These are phyloP conservation scores for Aureobasidium sp. DNA, from an alignment of 2,329 filamentous ascomycete species.

Conservation along the genomic window DNA sequence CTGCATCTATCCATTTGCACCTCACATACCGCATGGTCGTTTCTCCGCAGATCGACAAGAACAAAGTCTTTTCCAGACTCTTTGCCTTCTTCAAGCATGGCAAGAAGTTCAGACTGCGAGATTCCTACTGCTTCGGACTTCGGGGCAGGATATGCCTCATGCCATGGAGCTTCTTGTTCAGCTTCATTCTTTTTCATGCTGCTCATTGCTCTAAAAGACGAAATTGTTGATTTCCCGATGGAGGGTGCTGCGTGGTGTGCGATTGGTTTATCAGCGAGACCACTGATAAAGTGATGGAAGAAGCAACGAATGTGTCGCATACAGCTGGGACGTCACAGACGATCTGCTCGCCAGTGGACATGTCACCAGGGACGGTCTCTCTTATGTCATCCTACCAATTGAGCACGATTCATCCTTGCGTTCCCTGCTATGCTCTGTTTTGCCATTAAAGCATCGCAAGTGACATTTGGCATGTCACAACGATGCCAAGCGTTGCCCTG, in stretches of 20 bases:
- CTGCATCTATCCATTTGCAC: background rate
- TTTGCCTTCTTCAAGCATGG: background rate
- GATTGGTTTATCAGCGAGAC: background rate
- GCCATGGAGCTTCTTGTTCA: background rate
- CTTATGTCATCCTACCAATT: no score
- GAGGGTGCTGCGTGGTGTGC: background rate
- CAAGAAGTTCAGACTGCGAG: background rate
- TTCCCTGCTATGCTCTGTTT: no score
- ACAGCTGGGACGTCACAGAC: background rate
- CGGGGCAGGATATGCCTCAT: background rate
- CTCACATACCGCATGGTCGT: background rate
- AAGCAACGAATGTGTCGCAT: background rate
- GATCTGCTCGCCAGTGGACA: no score
- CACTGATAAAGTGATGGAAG: background rate
- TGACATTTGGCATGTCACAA: no score
- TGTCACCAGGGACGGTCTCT: no score
- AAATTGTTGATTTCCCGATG: background rate
- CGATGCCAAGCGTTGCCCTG: no score
- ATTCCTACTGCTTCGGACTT: background rate
- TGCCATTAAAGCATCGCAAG: no score
- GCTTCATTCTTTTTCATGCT: background rate
- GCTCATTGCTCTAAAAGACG: background rate
- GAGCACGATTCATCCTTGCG: no score
- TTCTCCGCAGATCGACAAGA: background rate
- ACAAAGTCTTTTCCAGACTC: background rate